A percentile compares a stretch with the other conserved stretches of the same genome.
phyloP scores from a whole-genome alignment of 805 yeast genomes.

The Saccharomycopsis microspora region DNA sequence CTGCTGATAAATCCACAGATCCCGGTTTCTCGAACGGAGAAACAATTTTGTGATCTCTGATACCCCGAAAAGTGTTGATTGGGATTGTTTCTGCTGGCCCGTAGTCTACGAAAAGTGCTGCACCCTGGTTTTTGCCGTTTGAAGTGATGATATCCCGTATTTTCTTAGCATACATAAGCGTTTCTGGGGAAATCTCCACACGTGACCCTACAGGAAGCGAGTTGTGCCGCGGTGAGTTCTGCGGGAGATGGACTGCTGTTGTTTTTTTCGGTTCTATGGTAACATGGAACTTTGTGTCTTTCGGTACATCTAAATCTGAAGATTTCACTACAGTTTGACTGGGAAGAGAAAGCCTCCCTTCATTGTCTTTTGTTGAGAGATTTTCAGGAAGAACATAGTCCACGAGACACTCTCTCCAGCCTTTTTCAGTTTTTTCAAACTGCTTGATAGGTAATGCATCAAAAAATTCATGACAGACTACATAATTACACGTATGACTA shows the following conservation, averaged over 20 bases:
- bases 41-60: conserved; percentile 58
- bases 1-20: conserved; percentile 69
- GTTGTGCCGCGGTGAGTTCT: conserved; percentile 35
- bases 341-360: conserved; percentile 16
- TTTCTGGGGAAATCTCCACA: conserved; percentile 67
- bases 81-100: conserved; percentile 58
- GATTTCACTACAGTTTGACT: conserved; percentile 16
- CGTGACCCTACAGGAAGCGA: conserved; percentile 44
- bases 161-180: conserved; percentile 44
- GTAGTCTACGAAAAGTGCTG: conserved; percentile 67
- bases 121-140: conserved; percentile 36
- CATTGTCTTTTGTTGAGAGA: conserved; percentile 10
- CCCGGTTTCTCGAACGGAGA: conserved; percentile 73
- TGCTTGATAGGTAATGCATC: conserved; percentile 77
- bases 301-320: conserved; percentile 11
- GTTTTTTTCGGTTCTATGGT: conserved; percentile 49
- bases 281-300: conserved; percentile 36
- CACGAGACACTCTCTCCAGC: conserved; percentile 74
- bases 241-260: conserved; percentile 48
- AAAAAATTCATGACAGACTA: conserved; percentile 77
- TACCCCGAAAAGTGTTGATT: conserved; percentile 63
- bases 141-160: conserved; percentile 33
- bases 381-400: conserved; percentile 27
- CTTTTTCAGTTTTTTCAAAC: conserved; percentile 47
- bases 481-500: conserved; percentile 36